Percentiles rank a stretch among this genome's conserved stretches.
Evolutionary conservation across 2,329 filamentous ascomycete genomes (phyloP).

Genomic region (Xylaria digitata): DNA sequence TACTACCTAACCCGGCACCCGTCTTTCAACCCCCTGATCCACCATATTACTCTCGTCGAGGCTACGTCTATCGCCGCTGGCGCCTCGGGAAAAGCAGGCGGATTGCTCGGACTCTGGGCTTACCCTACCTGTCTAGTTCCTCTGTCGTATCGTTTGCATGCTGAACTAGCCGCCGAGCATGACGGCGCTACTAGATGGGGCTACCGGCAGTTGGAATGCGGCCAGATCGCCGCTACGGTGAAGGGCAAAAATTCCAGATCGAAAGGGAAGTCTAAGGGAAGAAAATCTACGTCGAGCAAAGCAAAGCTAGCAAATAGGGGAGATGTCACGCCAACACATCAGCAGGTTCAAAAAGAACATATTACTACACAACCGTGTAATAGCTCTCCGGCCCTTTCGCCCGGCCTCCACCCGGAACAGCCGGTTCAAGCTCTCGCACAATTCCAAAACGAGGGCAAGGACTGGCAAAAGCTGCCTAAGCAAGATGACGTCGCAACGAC

Average conservation of each 20-base stretch:
- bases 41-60: conserved; percentile 88
- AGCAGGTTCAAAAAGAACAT: conserved; percentile 13
- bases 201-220: conserved; percentile 82
- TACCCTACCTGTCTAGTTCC: conserved; percentile 87
- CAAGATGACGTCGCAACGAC: conserved; percentile 62
- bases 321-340: conserved; percentile 26
- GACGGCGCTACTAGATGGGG: conserved; percentile 84
- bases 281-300: conserved; percentile 42
- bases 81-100: conserved; percentile 94
- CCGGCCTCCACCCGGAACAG: conserved; percentile 17
- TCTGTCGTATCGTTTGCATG: conserved; percentile 85
- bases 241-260: conserved; percentile 45
- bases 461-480: conserved; percentile 72
- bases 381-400: conserved; percentile 4
- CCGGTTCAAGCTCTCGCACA: conserved; percentile 38
- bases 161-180: conserved; percentile 85
- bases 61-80: conserved; percentile 87
- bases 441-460: conserved; percentile 52
- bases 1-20: conserved; percentile 92
- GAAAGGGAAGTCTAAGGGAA: conserved; percentile 41
- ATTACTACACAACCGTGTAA: neutral
- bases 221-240: conserved; percentile 60
- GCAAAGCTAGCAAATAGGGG: conserved; percentile 50
- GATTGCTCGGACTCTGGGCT: conserved; percentile 89
- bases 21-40: conserved; percentile 77